Evolutionary conservation across 192 early-diverging fungal genomes (phyloP).

Genomic region (Powellomyces hirtus): DNA sequence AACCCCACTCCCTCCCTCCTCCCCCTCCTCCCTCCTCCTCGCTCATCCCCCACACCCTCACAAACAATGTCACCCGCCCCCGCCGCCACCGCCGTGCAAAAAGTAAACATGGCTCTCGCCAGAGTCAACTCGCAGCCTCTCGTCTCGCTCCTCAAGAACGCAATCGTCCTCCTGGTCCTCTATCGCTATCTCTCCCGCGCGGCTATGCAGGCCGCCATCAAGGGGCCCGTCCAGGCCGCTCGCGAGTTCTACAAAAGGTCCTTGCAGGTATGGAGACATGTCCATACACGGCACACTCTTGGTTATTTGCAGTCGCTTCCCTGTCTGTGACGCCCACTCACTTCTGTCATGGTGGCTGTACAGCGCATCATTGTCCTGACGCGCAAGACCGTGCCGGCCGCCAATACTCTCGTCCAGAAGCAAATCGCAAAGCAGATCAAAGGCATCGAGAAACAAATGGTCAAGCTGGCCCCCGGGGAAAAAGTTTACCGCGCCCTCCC

Average conservation of each 20-base stretch:
- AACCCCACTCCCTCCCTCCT: too few species aligned
- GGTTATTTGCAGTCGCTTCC: background rate
- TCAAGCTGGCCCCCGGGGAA: slow-evolving; percentile 58
- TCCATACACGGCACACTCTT: background rate
- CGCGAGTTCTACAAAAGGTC: slow-evolving; percentile 42
- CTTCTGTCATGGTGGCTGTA: background rate
- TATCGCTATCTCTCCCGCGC: slow-evolving; percentile 45
- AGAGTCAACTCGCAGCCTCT: background rate
- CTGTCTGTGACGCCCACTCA: background rate
- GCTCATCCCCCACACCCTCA: too few species aligned
- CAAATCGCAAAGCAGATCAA: slow-evolving; percentile 76
- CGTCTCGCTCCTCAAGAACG: slow-evolving; percentile 53
- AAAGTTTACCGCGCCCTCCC: slow-evolving; percentile 69
- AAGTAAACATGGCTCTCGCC: background rate
- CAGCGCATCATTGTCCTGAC: slow-evolving; percentile 18
- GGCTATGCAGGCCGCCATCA: slow-evolving; percentile 45
- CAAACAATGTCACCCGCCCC: too few species aligned
- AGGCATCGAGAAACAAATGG: slow-evolving; percentile 79
- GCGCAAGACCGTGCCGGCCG: slow-evolving; percentile 37
- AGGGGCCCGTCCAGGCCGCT: slow-evolving; percentile 53
- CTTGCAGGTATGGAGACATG: slow-evolving; percentile 40
- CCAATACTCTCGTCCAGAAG: slow-evolving; percentile 64
- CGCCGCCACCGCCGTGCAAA: background rate
- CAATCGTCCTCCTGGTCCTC: slow-evolving; percentile 59
- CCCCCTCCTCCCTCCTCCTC: too few species aligned